These are phyloP conservation scores for Blepharisma japonicum DNA, from an alignment of 73 alveolate species.

Conservation along the genomic window DNA sequence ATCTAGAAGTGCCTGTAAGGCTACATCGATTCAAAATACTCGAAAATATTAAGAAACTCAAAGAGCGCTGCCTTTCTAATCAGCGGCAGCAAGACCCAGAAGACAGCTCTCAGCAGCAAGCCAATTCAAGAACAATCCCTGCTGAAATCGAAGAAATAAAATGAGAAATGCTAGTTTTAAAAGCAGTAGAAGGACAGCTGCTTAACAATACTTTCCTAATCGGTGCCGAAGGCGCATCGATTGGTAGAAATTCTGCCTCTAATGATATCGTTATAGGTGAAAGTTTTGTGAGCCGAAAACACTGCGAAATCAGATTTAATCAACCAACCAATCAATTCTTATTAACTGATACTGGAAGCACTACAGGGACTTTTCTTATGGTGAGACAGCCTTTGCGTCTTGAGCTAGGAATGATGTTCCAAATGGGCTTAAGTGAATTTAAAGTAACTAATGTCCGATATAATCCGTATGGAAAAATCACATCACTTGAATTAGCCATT, in stretches of 20 bases:
- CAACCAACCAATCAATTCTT: slow-evolving; percentile 17
- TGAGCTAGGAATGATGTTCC: slow-evolving; percentile 60
- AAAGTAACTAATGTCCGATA: slow-evolving; percentile 46
- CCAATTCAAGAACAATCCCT: background rate
- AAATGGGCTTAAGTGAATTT: slow-evolving; percentile 74
- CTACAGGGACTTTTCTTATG: slow-evolving; percentile 74
- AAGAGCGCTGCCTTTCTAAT: background rate
- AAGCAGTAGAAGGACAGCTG: slow-evolving; percentile 72
- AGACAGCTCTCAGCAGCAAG: background rate
- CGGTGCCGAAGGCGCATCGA: slow-evolving; percentile 67
- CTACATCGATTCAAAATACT: slow-evolving; percentile 61
- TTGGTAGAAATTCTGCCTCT: slow-evolving; percentile 78
- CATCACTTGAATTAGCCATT: slow-evolving; percentile 47
- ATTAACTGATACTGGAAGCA: slow-evolving; percentile 59
- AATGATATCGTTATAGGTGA: slow-evolving; percentile 70
- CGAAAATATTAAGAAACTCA: slow-evolving; percentile 53
- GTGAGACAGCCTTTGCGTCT: slow-evolving; percentile 49
- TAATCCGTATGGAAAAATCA: slow-evolving; percentile 34
- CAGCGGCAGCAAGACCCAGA: slow-evolving; percentile 3
- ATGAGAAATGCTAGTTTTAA: slow-evolving; percentile 59
- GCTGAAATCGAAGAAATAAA: slow-evolving; percentile 5
- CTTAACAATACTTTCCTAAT: slow-evolving; percentile 55
- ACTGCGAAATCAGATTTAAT: slow-evolving; percentile 52
- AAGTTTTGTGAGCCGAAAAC: slow-evolving; percentile 63
- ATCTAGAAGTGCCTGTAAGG: slow-evolving; percentile 51